Evolutionary conservation across 176 grass and related monocot genomes (phyloP).

Genomic region (Hordeum vulgare): MorexV3_pseudomolecules_assembly NC_058520.1:3427430-3427929

Average conservation of each 20-base stretch:
- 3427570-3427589: background rate
- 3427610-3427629: background rate
- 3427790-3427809: background rate
- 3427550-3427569: background rate
- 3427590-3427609: background rate
- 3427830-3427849: background rate
- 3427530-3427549: background rate
- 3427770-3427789: background rate
- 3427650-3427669: no score
- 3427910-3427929: no score
- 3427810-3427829: background rate
- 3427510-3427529: background rate
- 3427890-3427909: no score
- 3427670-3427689: background rate
- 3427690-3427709: background rate
- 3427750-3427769: background rate
- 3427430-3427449: background rate
- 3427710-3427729: background rate
- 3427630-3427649: background rate
- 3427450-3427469: no score
- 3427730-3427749: background rate
- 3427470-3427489: slow-evolving; percentile 24
- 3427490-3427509: background rate
- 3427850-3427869: no score
- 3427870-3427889: no score